phyloP scores from a whole-genome alignment of 2,329 filamentous ascomycete species.

The Trichocomaceae sp. region DNA sequence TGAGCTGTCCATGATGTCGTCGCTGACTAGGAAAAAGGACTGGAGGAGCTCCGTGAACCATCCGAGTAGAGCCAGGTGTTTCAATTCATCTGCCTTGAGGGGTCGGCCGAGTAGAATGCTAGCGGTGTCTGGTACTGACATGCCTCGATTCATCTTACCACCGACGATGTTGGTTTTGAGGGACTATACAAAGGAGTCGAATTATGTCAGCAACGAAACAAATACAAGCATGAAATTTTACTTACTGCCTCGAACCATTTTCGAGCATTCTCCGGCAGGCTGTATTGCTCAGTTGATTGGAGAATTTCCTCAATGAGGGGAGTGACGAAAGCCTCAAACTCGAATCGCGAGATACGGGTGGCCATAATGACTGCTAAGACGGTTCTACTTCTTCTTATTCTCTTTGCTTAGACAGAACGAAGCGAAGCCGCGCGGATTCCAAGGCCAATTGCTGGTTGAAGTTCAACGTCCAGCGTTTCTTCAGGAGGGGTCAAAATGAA shows the following conservation, averaged over 20 bases:
- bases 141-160: constrained; percentile 97
- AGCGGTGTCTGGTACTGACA: constrained; percentile 90
- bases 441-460: neutral
- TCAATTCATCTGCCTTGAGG: constrained; percentile 76
- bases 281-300: constrained; percentile 71
- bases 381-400: neutral
- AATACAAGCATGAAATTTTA: constrained; percentile 1
- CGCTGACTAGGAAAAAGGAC: constrained; percentile 96
- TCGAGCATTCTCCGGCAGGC: constrained; percentile 70
- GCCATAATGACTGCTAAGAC: constrained; percentile 49
- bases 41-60: constrained; percentile 98
- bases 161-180: constrained; percentile 82
- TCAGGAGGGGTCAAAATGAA: neutral
- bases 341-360: constrained; percentile 60
- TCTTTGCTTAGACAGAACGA: neutral
- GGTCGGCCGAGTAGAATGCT: constrained; percentile 67
- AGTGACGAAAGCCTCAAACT: constrained; percentile 88
- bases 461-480: neutral
- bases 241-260: constrained; percentile 78
- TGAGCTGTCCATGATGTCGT: constrained; percentile 97
- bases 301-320: constrained; percentile 76
- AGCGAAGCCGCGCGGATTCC: neutral
- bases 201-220: constrained; percentile 5
- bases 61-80: constrained; percentile 77
- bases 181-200: constrained; percentile 46